Conservation (phyloP, 495 filamentous ascomycete species). For the Hypoxylon perforatum region DNA sequence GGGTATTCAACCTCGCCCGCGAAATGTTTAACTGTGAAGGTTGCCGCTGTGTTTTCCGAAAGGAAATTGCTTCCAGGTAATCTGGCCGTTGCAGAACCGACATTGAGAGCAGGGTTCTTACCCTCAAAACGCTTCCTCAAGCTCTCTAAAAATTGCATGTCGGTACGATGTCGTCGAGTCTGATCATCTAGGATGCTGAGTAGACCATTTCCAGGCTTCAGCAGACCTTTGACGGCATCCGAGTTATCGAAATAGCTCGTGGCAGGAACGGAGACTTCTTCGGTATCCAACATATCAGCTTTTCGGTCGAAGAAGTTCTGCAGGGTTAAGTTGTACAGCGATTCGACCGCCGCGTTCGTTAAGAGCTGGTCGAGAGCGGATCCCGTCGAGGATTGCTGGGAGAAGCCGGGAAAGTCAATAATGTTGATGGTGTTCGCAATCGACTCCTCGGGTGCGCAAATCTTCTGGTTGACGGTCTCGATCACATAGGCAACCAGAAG, state of each 20-base stretch:
- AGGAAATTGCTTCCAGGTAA: conserved; percentile 83
- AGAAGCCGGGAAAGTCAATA: conserved; percentile 95
- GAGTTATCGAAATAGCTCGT: conserved; percentile 98
- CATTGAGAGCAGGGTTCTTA: conserved; percentile 89
- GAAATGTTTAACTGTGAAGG: conserved; percentile 93
- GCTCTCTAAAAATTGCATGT: conserved; percentile 89
- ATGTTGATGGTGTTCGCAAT: conserved; percentile 94
- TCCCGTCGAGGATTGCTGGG: conserved; percentile 81
- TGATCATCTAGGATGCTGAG: conserved; percentile 96
- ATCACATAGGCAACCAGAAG: conserved; percentile 93
- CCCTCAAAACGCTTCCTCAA: conserved; percentile 91
- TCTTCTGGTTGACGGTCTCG: conserved; percentile 88
- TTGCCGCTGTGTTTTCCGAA: conserved; percentile 78
- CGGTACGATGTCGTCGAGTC: conserved; percentile 85
- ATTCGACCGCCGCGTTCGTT: conserved; percentile 92
- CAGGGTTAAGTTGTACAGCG: conserved; percentile 89
- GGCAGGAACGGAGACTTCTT: conserved; percentile 87
- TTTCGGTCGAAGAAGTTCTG: conserved; percentile 96
- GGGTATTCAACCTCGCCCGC: conserved; percentile 98
- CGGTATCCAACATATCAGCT: conserved; percentile 88
- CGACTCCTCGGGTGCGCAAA: conserved; percentile 87
- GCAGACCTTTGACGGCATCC: conserved; percentile 86
- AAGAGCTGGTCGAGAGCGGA: conserved; percentile 92
- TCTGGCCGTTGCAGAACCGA: conserved; percentile 72
- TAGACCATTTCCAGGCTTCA: conserved; percentile 92